These are phyloP conservation scores for Corynascus novoguineensis DNA, from an alignment of 495 filamentous ascomycete species.

Conservation along the genomic window DNA sequence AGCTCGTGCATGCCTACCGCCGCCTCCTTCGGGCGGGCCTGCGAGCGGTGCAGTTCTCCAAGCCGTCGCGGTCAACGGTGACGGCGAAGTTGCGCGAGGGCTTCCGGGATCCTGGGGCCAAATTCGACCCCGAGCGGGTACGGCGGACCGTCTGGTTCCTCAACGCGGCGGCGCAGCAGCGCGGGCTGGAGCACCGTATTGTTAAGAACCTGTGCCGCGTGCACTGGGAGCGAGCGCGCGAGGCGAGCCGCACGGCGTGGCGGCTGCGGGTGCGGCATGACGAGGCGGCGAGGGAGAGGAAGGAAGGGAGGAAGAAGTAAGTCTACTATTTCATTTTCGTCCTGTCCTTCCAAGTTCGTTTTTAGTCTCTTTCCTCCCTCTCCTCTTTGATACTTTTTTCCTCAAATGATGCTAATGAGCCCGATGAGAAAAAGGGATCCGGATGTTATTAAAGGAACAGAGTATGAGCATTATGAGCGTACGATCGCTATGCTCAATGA, in stretches of 20 bases:
- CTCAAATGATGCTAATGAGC: background rate
- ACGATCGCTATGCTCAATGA: slow-evolving; percentile 69
- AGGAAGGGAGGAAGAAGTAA: slow-evolving; percentile 2
- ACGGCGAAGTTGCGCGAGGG: slow-evolving; percentile 58
- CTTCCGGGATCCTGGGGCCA: slow-evolving; percentile 57
- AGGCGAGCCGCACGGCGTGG: slow-evolving; percentile 1
- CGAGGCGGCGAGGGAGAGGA: slow-evolving; percentile 8
- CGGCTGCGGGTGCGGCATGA: background rate
- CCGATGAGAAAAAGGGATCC: background rate
- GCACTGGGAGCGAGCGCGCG: slow-evolving; percentile 34
- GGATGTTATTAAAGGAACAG: slow-evolving; percentile 21
- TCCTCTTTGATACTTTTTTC: background rate
- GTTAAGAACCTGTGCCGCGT: slow-evolving; percentile 66
- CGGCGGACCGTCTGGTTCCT: slow-evolving; percentile 75
- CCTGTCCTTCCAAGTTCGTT: background rate
- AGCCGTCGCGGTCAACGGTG: slow-evolving; percentile 64
- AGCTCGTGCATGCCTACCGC: slow-evolving; percentile 72
- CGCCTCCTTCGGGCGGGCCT: slow-evolving; percentile 67
- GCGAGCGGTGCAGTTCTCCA: slow-evolving; percentile 73
- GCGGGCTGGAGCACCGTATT: slow-evolving; percentile 74
- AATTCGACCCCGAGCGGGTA: slow-evolving; percentile 57
- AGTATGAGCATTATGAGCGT: slow-evolving; percentile 56
- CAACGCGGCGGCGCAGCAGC: slow-evolving; percentile 55
- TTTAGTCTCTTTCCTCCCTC: background rate
- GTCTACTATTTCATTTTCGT: slow-evolving; percentile 14